Evolutionary conservation across 306 rosid genomes (phyloP).

Genomic region (Vachellia pachyceras): DNA sequence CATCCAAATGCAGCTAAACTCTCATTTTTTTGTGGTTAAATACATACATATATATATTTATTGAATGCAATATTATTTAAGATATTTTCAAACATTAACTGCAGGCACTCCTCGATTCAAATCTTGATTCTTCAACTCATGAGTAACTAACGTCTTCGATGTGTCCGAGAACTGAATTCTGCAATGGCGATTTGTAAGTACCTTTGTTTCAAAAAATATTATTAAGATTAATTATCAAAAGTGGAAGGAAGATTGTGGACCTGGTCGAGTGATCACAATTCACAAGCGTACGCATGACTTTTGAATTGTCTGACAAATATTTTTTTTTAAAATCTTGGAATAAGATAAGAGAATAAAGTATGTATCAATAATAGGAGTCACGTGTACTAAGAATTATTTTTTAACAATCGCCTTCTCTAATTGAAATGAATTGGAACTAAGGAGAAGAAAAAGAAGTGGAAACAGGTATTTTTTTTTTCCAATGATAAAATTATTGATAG

Average conservation of each 20-base stretch:
- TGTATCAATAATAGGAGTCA: slow-evolving; percentile 43
- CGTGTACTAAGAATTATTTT: slow-evolving; percentile 55
- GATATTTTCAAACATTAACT: too few relatives aligned
- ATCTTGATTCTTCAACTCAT: too few relatives aligned
- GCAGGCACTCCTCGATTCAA: too few relatives aligned
- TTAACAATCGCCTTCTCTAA: background rate
- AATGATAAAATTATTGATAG: background rate
- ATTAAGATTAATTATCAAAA: background rate
- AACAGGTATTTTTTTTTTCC: background rate
- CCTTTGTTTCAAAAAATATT: background rate
- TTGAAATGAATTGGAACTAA: too few relatives aligned
- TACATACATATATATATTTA: too few relatives aligned
- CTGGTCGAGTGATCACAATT: background rate
- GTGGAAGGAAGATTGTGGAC: slow-evolving; percentile 21
- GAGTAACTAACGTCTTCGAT: too few relatives aligned
- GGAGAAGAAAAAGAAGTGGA: background rate
- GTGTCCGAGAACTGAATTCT: too few relatives aligned
- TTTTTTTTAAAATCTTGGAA: slow-evolving; percentile 14
- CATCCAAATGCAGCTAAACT: too few relatives aligned
- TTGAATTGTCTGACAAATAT: slow-evolving; percentile 29
- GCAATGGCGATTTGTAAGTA: too few relatives aligned
- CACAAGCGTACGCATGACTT: background rate
- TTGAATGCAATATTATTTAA: too few relatives aligned
- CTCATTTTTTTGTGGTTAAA: too few relatives aligned
- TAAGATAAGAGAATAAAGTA: slow-evolving; percentile 24